phyloP scores from a whole-genome alignment of 441 rosid genomes.

The Adansonia grandidieri region DNA sequence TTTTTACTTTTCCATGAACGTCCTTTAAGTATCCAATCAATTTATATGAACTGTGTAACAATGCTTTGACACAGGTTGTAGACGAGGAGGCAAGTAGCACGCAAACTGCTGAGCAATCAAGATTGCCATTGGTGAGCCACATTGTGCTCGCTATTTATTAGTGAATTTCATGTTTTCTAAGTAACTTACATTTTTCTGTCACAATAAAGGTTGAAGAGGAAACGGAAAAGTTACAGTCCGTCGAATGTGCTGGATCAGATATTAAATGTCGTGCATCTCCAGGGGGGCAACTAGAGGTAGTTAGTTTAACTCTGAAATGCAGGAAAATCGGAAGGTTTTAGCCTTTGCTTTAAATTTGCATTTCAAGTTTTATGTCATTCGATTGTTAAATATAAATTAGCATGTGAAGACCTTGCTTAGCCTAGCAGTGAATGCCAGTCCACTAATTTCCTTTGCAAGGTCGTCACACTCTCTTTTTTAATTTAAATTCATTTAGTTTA shows the following conservation, averaged over 20 bases:
- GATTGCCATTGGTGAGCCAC: constrained; percentile 41
- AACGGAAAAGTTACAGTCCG: constrained; percentile 30
- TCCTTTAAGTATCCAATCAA: neutral
- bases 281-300: constrained; percentile 46
- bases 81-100: constrained; percentile 46
- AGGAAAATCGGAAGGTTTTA: neutral
- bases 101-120: constrained; percentile 47
- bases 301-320: constrained; percentile 19
- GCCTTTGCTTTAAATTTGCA: neutral
- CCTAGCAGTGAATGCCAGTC: neutral
- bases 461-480: neutral
- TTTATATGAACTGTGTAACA: neutral
- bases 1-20: neutral
- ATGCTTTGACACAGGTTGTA: constrained; percentile 51
- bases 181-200: constrained; percentile 13
- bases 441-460: constrained; percentile 15
- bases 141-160: constrained; percentile 23
- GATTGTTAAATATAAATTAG: constrained; percentile 7
- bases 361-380: neutral
- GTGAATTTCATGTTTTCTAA: constrained; percentile 26
- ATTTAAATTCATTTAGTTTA: neutral
- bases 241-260: constrained; percentile 34
- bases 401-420: constrained; percentile 15
- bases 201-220: constrained; percentile 51
- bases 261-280: constrained; percentile 34